phyloP scores from a whole-genome alignment of 306 rosid genomes.

The Gleditsia sinensis region DNA sequence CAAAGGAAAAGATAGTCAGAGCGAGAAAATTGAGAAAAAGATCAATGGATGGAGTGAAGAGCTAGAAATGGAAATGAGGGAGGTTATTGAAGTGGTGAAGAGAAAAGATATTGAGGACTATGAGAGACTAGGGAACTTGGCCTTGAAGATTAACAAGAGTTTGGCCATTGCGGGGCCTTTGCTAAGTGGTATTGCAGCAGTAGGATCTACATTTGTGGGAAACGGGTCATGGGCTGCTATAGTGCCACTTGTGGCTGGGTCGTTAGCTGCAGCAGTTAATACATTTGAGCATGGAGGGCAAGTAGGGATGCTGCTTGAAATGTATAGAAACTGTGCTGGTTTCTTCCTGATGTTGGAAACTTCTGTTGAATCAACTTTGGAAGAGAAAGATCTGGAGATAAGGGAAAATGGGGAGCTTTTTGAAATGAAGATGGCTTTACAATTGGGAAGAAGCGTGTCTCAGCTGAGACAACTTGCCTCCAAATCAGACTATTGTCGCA shows the following conservation, averaged over 20 bases:
- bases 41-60: conserved; percentile 64
- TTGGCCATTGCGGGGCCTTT: conserved; percentile 74
- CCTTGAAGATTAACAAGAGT: conserved; percentile 57
- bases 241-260: conserved; percentile 58
- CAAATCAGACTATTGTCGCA: conserved; percentile 48
- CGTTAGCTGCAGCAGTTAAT: conserved; percentile 53
- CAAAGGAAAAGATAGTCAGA: not conserved
- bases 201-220: conserved; percentile 51
- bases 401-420: conserved; percentile 69
- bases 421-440: conserved; percentile 64
- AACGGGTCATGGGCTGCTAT: conserved; percentile 33
- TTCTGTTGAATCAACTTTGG: conserved; percentile 48
- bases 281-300: conserved; percentile 70
- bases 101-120: conserved; percentile 68
- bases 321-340: conserved; percentile 63
- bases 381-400: conserved; percentile 52
- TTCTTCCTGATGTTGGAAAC: conserved; percentile 53
- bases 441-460: conserved; percentile 68
- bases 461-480: conserved; percentile 53
- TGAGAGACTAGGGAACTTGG: conserved; percentile 63
- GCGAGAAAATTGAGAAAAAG: not conserved
- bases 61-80: conserved; percentile 59
- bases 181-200: conserved; percentile 68
- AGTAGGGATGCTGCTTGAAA: conserved; percentile 76
- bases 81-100: conserved; percentile 52